phyloP scores from a whole-genome alignment of 352 stramenopile genomes.

The Globisporangium parvum region DNA sequence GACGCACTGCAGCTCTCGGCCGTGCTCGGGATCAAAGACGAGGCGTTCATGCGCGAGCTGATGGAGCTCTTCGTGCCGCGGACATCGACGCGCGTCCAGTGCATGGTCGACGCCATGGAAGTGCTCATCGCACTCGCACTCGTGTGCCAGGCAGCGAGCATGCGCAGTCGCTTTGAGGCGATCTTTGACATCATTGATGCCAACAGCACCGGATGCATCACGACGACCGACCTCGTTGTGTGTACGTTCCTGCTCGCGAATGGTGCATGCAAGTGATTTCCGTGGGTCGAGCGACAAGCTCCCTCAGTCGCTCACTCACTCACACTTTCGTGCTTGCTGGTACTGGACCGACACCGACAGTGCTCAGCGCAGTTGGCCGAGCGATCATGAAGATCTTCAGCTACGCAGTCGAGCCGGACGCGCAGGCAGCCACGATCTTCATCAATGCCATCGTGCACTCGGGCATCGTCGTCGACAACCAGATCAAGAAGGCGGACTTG shows the following conservation, averaged over 20 bases:
- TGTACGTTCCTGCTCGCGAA: conserved; percentile 15
- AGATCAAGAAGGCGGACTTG: conserved; percentile 27
- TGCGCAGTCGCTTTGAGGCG: conserved; percentile 56
- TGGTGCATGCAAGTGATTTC: too few species aligned
- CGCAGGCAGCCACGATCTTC: conserved; percentile 33
- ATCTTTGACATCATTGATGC: conserved; percentile 61
- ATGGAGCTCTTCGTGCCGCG: conserved; percentile 48
- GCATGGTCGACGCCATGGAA: conserved; percentile 69
- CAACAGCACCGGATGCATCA: conserved; percentile 26
- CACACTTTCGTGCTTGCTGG: conserved; percentile 5
- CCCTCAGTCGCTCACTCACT: background rate
- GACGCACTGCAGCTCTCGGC: conserved; percentile 43
- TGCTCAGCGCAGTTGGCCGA: conserved; percentile 34
- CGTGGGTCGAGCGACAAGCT: too few species aligned
- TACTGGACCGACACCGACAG: conserved; percentile 14
- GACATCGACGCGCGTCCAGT: conserved; percentile 51
- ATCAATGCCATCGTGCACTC: conserved; percentile 31
- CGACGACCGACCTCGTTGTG: conserved; percentile 37
- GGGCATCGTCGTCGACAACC: conserved; percentile 17
- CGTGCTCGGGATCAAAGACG: conserved; percentile 48
- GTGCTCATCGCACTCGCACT: conserved; percentile 54
- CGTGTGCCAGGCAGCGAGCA: conserved; percentile 52
- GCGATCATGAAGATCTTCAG: conserved; percentile 58
- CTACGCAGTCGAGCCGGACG: conserved; percentile 39
- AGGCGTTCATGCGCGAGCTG: conserved; percentile 36